Percentiles rank a stretch among this genome's conserved stretches.
Evolutionary conservation across 2,329 filamentous ascomycete species (phyloP).

Genomic region (Fusarium irregulare): DNA sequence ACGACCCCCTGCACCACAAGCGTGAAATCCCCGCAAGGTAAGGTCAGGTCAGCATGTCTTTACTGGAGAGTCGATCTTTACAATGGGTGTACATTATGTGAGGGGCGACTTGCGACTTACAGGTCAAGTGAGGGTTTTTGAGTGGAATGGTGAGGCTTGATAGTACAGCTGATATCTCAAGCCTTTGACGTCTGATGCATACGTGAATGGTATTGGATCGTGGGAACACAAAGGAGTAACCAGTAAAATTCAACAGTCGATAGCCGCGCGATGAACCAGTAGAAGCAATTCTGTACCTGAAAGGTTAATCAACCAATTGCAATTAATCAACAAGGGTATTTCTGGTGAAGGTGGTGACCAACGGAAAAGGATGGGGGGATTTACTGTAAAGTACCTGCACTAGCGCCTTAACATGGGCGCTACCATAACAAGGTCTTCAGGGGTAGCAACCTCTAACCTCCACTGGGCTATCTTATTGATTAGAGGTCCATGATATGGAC

Average conservation of each 20-base stretch:
- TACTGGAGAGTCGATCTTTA: neutral
- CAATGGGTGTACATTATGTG: neutral
- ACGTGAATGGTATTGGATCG: constrained; percentile 14
- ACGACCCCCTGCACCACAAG: constrained; percentile 25
- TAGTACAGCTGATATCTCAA: neutral
- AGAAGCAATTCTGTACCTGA: constrained; percentile 30
- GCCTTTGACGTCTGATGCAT: neutral
- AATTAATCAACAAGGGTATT: constrained; percentile 14
- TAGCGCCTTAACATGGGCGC: constrained; percentile 26
- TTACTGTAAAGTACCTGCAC: constrained; percentile 33
- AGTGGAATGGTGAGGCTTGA: constrained; percentile 30
- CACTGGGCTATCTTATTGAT: neutral
- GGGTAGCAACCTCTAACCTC: constrained; percentile 2
- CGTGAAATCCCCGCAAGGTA: constrained; percentile 31
- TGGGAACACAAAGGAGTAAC: neutral
- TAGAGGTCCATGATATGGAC: neutral
- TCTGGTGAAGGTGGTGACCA: constrained; percentile 38
- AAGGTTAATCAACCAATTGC: constrained; percentile 27
- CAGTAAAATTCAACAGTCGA: constrained; percentile 8
- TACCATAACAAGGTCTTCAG: constrained; percentile 23
- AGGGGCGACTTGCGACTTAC: constrained; percentile 6
- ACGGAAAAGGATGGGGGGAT: constrained; percentile 16
- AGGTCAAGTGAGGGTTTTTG: constrained; percentile 5
- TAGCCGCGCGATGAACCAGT: constrained; percentile 24
- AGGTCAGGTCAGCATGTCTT: neutral